These are phyloP conservation scores for Trichophyton rubrum DNA, from an alignment of 2,329 filamentous ascomycete genomes.

Conservation along the genomic window DNA sequence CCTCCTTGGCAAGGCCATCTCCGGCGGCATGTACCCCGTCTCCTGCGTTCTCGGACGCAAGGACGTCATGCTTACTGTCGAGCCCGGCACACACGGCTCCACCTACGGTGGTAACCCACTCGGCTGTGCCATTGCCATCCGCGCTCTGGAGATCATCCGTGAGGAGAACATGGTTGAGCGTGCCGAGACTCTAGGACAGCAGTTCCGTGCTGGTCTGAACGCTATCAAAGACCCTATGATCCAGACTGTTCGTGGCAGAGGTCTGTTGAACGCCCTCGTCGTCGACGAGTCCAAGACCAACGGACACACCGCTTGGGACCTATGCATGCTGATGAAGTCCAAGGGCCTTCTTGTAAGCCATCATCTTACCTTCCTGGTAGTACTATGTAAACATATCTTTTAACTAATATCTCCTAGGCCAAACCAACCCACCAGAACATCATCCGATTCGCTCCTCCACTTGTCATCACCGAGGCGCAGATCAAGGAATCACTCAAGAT, in stretches of 20 bases:
- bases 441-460: conserved; percentile 89
- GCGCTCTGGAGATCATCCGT: conserved; percentile 82
- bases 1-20: conserved; percentile 92
- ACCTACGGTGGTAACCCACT: conserved; percentile 98
- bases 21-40: conserved; percentile 97
- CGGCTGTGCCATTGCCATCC: conserved; percentile 88
- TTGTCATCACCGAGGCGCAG: conserved; percentile 85
- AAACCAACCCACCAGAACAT: conserved; percentile 99
- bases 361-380: neutral
- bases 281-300: conserved; percentile 81
- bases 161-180: conserved; percentile 80
- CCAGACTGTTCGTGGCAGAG: conserved; percentile 75
- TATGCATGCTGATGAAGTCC: conserved; percentile 88
- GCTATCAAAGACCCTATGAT: conserved; percentile 71
- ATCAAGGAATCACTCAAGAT: conserved; percentile 64
- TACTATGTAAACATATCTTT: conserved; percentile 9
- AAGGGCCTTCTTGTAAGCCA: conserved; percentile 77
- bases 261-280: conserved; percentile 86
- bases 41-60: conserved; percentile 78
- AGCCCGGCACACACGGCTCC: conserved; percentile 91
- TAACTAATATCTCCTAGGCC: conserved; percentile 45
- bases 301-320: conserved; percentile 85
- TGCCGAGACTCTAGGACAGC: conserved; percentile 65
- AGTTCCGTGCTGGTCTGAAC: conserved; percentile 68
- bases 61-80: conserved; percentile 89